Evolutionary conservation across 192 early-diverging fungal genomes (phyloP).

Genomic region (Nowakowskiella sp.): DNA sequence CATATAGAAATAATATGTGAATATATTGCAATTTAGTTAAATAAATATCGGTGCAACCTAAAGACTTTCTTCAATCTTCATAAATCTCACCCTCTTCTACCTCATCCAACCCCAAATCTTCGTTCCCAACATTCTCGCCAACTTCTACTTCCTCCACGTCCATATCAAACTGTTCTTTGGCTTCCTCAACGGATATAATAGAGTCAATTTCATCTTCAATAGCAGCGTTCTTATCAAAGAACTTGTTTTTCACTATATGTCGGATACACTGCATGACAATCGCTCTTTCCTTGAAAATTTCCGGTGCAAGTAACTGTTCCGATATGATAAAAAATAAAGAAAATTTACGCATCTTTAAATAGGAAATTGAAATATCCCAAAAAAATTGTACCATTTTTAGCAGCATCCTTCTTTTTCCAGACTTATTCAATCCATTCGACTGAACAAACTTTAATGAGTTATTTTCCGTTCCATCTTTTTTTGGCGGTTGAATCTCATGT

Average conservation of each 20-base stretch:
- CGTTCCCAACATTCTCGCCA: too few species aligned
- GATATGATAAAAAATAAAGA: constrained; percentile 6
- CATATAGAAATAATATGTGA: too few species aligned
- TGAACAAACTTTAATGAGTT: constrained; percentile 9
- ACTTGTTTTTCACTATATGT: constrained; percentile 47
- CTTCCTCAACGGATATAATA: too few species aligned
- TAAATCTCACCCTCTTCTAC: too few species aligned
- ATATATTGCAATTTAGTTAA: too few species aligned
- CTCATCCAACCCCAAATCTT: too few species aligned
- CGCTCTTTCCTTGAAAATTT: constrained; percentile 54
- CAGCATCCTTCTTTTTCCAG: constrained; percentile 1
- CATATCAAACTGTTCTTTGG: too few species aligned
- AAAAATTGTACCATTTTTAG: neutral
- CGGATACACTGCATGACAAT: constrained; percentile 55
- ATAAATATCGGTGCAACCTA: too few species aligned
- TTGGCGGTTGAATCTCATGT: constrained; percentile 20
- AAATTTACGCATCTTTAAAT: constrained; percentile 1
- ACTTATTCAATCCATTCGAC: constrained; percentile 2
- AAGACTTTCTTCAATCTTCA: too few species aligned
- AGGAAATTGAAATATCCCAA: constrained; percentile 5
- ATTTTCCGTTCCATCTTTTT: constrained; percentile 8
- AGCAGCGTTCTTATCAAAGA: too few species aligned
- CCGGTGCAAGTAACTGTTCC: constrained; percentile 43
- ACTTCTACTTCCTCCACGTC: too few species aligned
- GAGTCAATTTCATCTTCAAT: too few species aligned